A percentile compares a stretch with the other conserved stretches of the same genome.
phyloP scores from a whole-genome alignment of 805 yeast species.

The Sungouiozyma intestinalis region DNA sequence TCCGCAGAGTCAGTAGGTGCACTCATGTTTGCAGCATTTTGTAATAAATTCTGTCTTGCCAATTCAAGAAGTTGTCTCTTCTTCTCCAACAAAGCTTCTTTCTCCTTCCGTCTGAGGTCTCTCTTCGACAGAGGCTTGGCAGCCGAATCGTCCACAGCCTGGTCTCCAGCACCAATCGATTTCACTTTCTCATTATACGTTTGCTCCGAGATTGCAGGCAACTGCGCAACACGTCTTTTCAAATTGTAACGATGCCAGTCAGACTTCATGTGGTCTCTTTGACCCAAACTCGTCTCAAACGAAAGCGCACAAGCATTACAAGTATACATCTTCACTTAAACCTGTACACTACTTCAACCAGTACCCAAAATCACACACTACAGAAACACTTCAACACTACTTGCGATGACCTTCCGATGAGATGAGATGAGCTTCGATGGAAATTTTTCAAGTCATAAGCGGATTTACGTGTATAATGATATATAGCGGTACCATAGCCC shows the following conservation, averaged over 20 bases:
- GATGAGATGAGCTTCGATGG: background rate
- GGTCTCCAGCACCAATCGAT: constrained; percentile 15
- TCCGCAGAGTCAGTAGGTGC: constrained; percentile 2
- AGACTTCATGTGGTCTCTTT: constrained; percentile 87
- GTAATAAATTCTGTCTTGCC: constrained; percentile 32
- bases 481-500: no score
- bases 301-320: constrained; percentile 84
- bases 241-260: constrained; percentile 98
- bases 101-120: constrained; percentile 33
- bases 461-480: background rate
- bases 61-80: constrained; percentile 32
- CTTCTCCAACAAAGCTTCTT: constrained; percentile 34
- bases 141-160: constrained; percentile 6
- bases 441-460: background rate
- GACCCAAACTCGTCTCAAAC: constrained; percentile 65
- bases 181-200: constrained; percentile 60
- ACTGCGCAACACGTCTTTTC: constrained; percentile 82
- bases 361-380: no score
- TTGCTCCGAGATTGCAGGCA: constrained; percentile 63
- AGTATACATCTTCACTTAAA: constrained; percentile 43
- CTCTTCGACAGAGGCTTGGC: constrained; percentile 32
- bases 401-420: background rate
- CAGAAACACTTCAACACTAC: no score
- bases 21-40: constrained; percentile 14
- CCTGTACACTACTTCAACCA: constrained; percentile 9